Percentiles rank a stretch among this genome's conserved stretches.
phyloP scores from a whole-genome alignment of 352 stramenopile genomes.

The Phytophthora fragariaefolia region DNA sequence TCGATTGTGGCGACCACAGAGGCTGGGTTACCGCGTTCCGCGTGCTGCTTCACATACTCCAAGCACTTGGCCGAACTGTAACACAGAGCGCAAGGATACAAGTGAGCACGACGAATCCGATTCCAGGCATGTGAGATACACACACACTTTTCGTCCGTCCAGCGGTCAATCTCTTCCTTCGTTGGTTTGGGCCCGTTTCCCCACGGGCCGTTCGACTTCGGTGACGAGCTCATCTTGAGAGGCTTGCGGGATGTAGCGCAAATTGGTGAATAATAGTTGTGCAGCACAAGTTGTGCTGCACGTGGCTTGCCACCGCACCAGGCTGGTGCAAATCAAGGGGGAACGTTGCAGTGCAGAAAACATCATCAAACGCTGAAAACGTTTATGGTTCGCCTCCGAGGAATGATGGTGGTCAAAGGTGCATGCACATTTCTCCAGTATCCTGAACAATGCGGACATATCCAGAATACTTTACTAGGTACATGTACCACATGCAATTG shows the following conservation, averaged over 20 bases:
- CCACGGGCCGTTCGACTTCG: constrained; percentile 12
- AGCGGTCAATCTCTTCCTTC: constrained; percentile 17
- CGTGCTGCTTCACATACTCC: constrained; percentile 48
- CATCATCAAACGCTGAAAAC: constrained; percentile 1
- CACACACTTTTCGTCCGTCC: constrained; percentile 23
- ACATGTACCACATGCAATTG: too few relatives aligned
- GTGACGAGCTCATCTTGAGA: constrained; percentile 15
- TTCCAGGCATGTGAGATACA: not conserved
- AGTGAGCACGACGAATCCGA: not conserved
- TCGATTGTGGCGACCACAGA: constrained; percentile 52
- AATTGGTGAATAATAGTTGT: constrained; percentile 12
- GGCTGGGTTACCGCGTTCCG: constrained; percentile 34
- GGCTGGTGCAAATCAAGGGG: not conserved
- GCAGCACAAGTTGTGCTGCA: not conserved
- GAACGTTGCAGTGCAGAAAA: not conserved
- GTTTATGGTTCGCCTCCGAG: not conserved
- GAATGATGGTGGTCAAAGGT: constrained; percentile 1
- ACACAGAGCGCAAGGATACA: not conserved
- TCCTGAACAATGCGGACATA: too few relatives aligned
- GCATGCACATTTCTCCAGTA: too few relatives aligned
- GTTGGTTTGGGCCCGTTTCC: constrained; percentile 18
- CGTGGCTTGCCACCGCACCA: not conserved
- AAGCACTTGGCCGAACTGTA: constrained; percentile 44
- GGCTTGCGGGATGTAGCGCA: not conserved
- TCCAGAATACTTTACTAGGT: too few relatives aligned